Conservation (phyloP, 139 green algal genomes). For the Closterium sp. region DNA sequence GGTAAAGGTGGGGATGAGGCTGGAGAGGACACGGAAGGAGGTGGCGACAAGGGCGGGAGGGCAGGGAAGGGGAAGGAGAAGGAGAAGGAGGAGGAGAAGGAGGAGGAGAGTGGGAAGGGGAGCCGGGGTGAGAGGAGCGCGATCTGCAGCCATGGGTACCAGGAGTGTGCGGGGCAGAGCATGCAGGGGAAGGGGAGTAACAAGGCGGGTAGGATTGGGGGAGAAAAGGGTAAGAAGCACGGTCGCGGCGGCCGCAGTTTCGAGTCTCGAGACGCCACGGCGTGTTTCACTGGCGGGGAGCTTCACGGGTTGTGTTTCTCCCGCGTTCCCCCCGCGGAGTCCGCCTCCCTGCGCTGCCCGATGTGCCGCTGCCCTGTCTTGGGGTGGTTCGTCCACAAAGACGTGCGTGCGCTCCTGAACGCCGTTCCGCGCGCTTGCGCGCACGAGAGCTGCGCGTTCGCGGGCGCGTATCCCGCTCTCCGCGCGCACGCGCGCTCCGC, state of each 20-base stretch:
- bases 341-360: conserved; percentile 16
- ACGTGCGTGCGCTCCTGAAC: conserved; percentile 20
- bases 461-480: conserved; percentile 5
- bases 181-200: not conserved
- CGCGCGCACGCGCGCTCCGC: conserved; percentile 10
- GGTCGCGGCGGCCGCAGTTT: too few relatives aligned
- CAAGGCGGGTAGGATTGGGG: too few relatives aligned
- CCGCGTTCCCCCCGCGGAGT: not conserved
- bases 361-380: conserved; percentile 23
- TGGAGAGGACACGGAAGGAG: too few relatives aligned
- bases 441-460: conserved; percentile 19
- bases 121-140: not conserved
- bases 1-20: not conserved
- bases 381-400: conserved; percentile 14
- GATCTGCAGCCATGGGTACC: not conserved
- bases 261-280: not conserved
- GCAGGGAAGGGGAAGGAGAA: not conserved
- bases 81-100: not conserved
- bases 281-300: not conserved
- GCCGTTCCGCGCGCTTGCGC: conserved; percentile 9
- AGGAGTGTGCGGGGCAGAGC: not conserved
- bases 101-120: not conserved
- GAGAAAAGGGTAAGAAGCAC: not conserved
- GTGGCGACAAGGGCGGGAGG: too few relatives aligned
- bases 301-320: not conserved